Conservation (phyloP, 2,329 filamentous ascomycete species). For the Emmonsiellopsis sp. region DNA sequence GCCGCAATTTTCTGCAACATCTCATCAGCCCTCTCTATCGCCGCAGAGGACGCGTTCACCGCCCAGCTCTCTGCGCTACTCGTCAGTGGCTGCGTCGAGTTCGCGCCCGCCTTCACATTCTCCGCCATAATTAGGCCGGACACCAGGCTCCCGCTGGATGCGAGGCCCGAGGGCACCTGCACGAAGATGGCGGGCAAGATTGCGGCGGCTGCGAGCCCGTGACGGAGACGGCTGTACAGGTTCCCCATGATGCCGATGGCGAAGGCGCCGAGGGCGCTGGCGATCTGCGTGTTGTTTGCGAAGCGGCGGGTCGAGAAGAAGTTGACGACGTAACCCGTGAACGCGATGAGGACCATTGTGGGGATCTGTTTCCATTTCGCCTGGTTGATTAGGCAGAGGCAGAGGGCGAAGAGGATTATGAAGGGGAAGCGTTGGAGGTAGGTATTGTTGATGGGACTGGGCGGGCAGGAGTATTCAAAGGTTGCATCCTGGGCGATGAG, state of each 20-base stretch:
- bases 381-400: slow-evolving; percentile 70
- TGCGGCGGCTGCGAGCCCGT: slow-evolving; percentile 72
- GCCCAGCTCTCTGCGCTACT: not conserved
- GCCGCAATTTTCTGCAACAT: slow-evolving; percentile 19
- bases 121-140: slow-evolving; percentile 39
- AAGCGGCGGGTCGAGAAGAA: slow-evolving; percentile 62
- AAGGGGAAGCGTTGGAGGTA: slow-evolving; percentile 56
- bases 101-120: not conserved
- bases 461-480: slow-evolving; percentile 37
- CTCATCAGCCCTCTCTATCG: not conserved
- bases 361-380: slow-evolving; percentile 71
- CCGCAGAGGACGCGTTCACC: slow-evolving; percentile 8
- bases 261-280: slow-evolving; percentile 68
- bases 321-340: slow-evolving; percentile 67
- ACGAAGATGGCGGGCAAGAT: slow-evolving; percentile 82
- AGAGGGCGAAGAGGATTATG: slow-evolving; percentile 64
- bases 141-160: slow-evolving; percentile 49
- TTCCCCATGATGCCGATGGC: slow-evolving; percentile 71
- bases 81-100: slow-evolving; percentile 9
- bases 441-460: slow-evolving; percentile 40
- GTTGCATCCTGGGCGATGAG: slow-evolving; percentile 49
- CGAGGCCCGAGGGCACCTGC: slow-evolving; percentile 52
- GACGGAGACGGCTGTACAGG: slow-evolving; percentile 61
- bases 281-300: slow-evolving; percentile 61
- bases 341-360: slow-evolving; percentile 64